Percentiles rank a stretch among this genome's conserved stretches.
phyloP scores from a whole-genome alignment of 495 filamentous ascomycete genomes.

The Bathelium albidoporum region DNA sequence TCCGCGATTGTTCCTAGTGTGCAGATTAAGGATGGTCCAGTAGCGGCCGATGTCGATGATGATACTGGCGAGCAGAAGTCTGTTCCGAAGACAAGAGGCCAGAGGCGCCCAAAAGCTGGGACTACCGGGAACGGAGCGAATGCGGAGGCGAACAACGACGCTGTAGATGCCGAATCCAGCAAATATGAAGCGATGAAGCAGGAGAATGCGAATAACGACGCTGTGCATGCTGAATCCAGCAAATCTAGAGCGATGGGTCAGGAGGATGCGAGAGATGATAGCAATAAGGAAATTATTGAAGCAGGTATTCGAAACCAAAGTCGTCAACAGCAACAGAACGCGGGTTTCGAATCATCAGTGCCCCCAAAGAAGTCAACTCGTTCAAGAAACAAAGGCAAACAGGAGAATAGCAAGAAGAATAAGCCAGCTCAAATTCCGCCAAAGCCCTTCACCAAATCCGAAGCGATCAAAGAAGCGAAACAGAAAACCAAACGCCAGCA shows the following conservation, averaged over 20 bases:
- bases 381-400: slow-evolving; percentile 14
- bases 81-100: not conserved
- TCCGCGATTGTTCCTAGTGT: slow-evolving; percentile 74
- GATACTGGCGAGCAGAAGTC: slow-evolving; percentile 11
- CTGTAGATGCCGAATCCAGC: not conserved
- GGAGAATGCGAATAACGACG: slow-evolving; percentile 13
- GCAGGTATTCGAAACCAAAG: slow-evolving; percentile 8
- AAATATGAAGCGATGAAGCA: slow-evolving; percentile 7
- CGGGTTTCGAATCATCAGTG: not conserved
- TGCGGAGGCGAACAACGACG: slow-evolving; percentile 7
- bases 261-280: too few species aligned
- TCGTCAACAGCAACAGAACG: slow-evolving; percentile 11
- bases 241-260: too few species aligned
- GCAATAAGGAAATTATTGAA: too few species aligned
- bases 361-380: slow-evolving; percentile 7
- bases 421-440: too few species aligned
- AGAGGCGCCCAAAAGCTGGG: slow-evolving; percentile 11
- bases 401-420: not conserved
- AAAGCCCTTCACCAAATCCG: slow-evolving; percentile 8
- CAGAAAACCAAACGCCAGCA: too few species aligned
- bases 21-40: slow-evolving; percentile 68
- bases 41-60: slow-evolving; percentile 27
- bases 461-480: too few species aligned
- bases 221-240: slow-evolving; percentile 5
- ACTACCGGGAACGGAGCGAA: slow-evolving; percentile 27